These are phyloP conservation scores for Pseudoperonospora humuli DNA, from an alignment of 352 stramenopile species.

Conservation along the genomic window DNA sequence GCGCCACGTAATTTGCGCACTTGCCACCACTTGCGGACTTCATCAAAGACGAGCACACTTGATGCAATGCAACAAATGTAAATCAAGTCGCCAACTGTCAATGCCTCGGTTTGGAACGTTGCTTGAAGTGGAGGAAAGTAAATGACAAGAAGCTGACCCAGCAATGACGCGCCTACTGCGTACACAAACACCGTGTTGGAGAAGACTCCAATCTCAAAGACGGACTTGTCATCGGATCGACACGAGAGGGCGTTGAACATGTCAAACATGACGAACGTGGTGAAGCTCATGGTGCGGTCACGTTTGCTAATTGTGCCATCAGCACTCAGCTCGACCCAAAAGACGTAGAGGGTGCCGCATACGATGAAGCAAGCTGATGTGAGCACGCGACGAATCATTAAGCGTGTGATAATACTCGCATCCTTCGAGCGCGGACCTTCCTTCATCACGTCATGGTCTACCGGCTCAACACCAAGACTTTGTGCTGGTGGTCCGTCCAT, in stretches of 20 bases:
- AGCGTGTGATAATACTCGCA: slow-evolving; percentile 66
- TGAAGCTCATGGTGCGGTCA: slow-evolving; percentile 98
- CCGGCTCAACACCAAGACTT: slow-evolving; percentile 81
- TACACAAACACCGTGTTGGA: slow-evolving; percentile 93
- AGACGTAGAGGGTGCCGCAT: slow-evolving; percentile 73
- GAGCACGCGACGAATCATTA: slow-evolving; percentile 62
- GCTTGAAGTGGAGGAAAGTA: slow-evolving; percentile 94
- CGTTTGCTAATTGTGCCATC: slow-evolving; percentile 88
- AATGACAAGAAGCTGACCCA: slow-evolving; percentile 94
- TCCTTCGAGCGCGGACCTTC: slow-evolving; percentile 75
- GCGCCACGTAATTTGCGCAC: slow-evolving; percentile 28
- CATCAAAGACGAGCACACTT: slow-evolving; percentile 90
- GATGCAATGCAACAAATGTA: slow-evolving; percentile 91
- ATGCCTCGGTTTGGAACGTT: slow-evolving; percentile 94
- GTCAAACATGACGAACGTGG: slow-evolving; percentile 98
- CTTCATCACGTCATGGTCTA: slow-evolving; percentile 80
- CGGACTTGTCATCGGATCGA: slow-evolving; percentile 90
- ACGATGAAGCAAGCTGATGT: slow-evolving; percentile 72
- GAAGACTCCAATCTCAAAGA: slow-evolving; percentile 88
- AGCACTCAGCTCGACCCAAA: slow-evolving; percentile 73
- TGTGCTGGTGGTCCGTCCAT: slow-evolving; percentile 90
- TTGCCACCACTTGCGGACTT: slow-evolving; percentile 87
- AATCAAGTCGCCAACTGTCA: slow-evolving; percentile 88
- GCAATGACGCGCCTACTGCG: slow-evolving; percentile 87
- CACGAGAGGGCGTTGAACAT: slow-evolving; percentile 97